phyloP scores from a whole-genome alignment of 1,284 basidiomycete species.

The Cryptococcus sp. region DNA sequence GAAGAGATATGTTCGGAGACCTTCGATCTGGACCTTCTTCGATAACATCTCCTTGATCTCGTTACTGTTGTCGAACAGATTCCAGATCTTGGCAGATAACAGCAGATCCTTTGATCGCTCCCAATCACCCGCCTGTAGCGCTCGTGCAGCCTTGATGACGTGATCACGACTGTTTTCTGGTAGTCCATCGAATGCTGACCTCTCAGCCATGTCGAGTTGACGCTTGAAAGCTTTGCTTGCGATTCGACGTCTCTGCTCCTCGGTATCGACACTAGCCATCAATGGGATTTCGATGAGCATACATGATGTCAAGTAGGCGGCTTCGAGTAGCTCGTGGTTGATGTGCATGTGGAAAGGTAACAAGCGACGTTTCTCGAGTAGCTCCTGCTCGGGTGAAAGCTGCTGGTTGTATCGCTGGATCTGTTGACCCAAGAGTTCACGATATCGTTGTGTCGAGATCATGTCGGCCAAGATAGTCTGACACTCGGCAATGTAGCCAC shows the following conservation, averaged over 20 bases:
- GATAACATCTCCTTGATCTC: slow-evolving; percentile 93
- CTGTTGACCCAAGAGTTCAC: slow-evolving; percentile 95
- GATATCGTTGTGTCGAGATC: slow-evolving; percentile 90
- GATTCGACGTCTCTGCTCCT: slow-evolving; percentile 84
- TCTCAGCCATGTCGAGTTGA: slow-evolving; percentile 92
- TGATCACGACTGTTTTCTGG: slow-evolving; percentile 98
- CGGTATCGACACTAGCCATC: slow-evolving; percentile 87
- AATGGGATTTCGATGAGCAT: slow-evolving; percentile 98
- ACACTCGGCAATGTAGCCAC: slow-evolving; percentile 89
- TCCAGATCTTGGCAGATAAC: slow-evolving; percentile 96
- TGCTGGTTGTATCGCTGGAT: slow-evolving; percentile 79
- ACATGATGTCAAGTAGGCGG: slow-evolving; percentile 93
- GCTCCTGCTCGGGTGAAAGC: slow-evolving; percentile 91
- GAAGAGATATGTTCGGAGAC: slow-evolving; percentile 93
- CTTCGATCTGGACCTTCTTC: slow-evolving; percentile 97
- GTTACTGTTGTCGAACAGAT: slow-evolving; percentile 81
- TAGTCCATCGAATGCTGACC: slow-evolving; percentile 96
- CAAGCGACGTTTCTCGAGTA: slow-evolving; percentile 90
- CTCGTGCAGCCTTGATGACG: slow-evolving; percentile 98
- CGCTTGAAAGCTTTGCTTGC: slow-evolving; percentile 95
- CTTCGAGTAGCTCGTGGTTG: slow-evolving; percentile 95
- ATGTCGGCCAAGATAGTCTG: slow-evolving; percentile 93
- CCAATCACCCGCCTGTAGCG: slow-evolving; percentile 95
- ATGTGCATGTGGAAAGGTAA: slow-evolving; percentile 99
- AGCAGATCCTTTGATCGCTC: slow-evolving; percentile 89